A percentile compares a stretch with the other conserved stretches of the same genome.
These are phyloP conservation scores for Collariella sp. DNA, from an alignment of 495 filamentous ascomycete species.

Conservation along the genomic window DNA sequence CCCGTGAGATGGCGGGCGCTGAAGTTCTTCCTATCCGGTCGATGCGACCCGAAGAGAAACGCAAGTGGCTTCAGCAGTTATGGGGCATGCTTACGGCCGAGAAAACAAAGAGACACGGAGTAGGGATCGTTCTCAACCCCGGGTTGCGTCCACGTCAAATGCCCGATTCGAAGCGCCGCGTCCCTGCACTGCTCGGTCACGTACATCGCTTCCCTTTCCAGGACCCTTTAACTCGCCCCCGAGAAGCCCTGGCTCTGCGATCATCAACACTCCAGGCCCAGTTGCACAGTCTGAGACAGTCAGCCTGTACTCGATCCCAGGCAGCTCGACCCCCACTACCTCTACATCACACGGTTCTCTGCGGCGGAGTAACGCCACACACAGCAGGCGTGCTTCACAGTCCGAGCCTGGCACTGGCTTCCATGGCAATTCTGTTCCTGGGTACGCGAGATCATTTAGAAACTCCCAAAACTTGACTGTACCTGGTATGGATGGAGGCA, in stretches of 20 bases:
- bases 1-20: slow-evolving; percentile 30
- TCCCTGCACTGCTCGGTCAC: slow-evolving; percentile 3
- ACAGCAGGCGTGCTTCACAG: background rate
- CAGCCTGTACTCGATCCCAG: background rate
- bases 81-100: slow-evolving; percentile 21
- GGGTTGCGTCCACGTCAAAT: background rate
- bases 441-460: slow-evolving; percentile 7
- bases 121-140: background rate
- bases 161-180: slow-evolving; percentile 22
- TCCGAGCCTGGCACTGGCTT: background rate
- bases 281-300: slow-evolving; percentile 1
- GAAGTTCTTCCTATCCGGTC: slow-evolving; percentile 30
- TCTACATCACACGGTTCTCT: background rate
- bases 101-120: slow-evolving; percentile 13
- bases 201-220: slow-evolving; percentile 2
- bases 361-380: slow-evolving; percentile 18
- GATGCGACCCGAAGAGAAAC: slow-evolving; percentile 29
- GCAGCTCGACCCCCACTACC: background rate
- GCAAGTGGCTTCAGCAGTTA: slow-evolving; percentile 25
- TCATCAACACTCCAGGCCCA: background rate
- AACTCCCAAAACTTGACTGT: slow-evolving; percentile 8
- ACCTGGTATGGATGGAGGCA: slow-evolving; percentile 1
- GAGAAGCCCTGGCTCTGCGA: background rate
- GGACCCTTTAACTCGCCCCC: background rate
- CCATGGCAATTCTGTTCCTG: background rate